Evolutionary conservation across 192 early-diverging fungal genomes (phyloP).

Genomic region (Radiomyces spectabilis): DNA sequence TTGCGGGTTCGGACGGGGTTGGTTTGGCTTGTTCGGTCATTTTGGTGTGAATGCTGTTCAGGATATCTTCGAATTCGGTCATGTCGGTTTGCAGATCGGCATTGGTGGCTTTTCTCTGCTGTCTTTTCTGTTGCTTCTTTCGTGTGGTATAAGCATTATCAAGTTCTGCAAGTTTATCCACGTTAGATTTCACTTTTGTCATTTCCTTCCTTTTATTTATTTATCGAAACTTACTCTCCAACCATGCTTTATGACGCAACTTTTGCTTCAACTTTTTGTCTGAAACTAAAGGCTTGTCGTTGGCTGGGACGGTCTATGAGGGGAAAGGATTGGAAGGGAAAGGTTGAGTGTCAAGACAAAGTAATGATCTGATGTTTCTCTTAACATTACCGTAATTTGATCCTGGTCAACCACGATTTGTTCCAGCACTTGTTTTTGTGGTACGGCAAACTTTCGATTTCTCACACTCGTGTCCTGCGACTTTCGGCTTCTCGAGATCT

Average conservation of each 20-base stretch:
- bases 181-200: background rate
- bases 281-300: too few species aligned
- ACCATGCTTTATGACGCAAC: conserved; percentile 56
- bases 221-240: conserved; percentile 39
- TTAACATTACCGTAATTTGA: conserved; percentile 5
- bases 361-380: too few species aligned
- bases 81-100: conserved; percentile 46
- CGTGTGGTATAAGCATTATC: conserved; percentile 39
- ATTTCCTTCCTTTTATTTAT: background rate
- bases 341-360: too few species aligned
- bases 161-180: conserved; percentile 29
- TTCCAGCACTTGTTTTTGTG: conserved; percentile 16
- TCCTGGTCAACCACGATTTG: background rate
- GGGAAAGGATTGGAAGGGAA: too few species aligned
- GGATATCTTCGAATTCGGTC: conserved; percentile 32
- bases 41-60: conserved; percentile 24
- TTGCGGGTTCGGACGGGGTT: conserved; percentile 1
- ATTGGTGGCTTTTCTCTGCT: conserved; percentile 34
- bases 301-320: too few species aligned
- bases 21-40: conserved; percentile 1
- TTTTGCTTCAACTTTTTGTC: too few species aligned
- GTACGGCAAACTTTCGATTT: conserved; percentile 16
- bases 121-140: conserved; percentile 40
- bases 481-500: background rate
- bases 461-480: background rate